Percentiles rank a stretch among this genome's conserved stretches.
These are phyloP conservation scores for Mucor racemosus DNA, from an alignment of 371 early-diverging fungal species.

Conservation along the genomic window DNA sequence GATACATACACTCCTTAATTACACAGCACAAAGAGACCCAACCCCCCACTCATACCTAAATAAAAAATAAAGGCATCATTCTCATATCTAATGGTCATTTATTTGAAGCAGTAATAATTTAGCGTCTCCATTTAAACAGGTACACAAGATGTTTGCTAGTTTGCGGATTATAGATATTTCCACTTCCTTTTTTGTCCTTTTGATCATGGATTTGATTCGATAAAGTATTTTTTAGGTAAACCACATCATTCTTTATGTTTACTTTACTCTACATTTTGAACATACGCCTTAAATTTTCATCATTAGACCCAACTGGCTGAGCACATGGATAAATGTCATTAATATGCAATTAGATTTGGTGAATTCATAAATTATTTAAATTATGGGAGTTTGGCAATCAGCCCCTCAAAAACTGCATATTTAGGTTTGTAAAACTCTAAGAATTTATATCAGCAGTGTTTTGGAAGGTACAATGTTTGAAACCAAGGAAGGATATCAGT, in stretches of 20 bases:
- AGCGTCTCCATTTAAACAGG: background rate
- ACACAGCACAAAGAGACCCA: background rate
- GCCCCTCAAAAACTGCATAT: too few species aligned
- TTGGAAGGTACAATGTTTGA: too few species aligned
- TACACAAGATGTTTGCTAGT: constrained; percentile 4
- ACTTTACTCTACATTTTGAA: background rate
- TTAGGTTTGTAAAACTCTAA: too few species aligned
- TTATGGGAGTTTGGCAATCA: too few species aligned
- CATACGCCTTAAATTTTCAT: background rate
- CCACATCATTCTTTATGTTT: background rate
- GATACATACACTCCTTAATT: background rate
- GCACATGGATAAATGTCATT: too few species aligned
- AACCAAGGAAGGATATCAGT: too few species aligned
- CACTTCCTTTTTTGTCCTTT: background rate
- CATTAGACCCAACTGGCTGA: too few species aligned
- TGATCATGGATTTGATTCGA: constrained; percentile 2
- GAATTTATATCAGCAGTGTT: too few species aligned
- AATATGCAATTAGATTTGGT: too few species aligned
- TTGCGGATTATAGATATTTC: background rate
- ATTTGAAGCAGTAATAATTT: constrained; percentile 1
- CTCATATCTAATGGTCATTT: background rate
- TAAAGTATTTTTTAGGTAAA: background rate
- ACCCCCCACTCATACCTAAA: background rate
- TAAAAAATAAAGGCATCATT: background rate
- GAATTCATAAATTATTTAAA: too few species aligned